phyloP scores from a whole-genome alignment of 2,329 filamentous ascomycete genomes.

The Neodidymelliopsis sp. region DNA sequence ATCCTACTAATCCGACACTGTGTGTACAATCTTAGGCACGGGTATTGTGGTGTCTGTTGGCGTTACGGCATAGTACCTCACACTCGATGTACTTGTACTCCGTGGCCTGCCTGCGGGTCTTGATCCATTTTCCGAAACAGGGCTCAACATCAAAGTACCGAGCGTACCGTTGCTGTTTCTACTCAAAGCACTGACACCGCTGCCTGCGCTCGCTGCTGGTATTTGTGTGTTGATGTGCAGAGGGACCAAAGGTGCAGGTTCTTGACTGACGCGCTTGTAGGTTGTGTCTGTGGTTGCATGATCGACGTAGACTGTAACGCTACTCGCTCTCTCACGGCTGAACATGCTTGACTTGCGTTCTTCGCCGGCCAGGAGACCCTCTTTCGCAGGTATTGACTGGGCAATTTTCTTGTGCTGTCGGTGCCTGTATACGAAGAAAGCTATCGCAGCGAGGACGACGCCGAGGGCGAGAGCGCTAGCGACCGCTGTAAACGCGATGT shows the following conservation, averaged over 20 bases:
- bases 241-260: conserved; percentile 36
- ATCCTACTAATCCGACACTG: conserved; percentile 27
- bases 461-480: conserved; percentile 35
- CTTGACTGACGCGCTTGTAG: conserved; percentile 31
- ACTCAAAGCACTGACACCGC: conserved; percentile 31
- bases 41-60: conserved; percentile 28
- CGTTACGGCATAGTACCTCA: conserved; percentile 43
- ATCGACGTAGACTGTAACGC: conserved; percentile 42
- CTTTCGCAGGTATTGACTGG: conserved; percentile 30
- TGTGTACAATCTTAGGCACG: conserved; percentile 43
- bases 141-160: conserved; percentile 34
- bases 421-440: conserved; percentile 33
- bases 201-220: conserved; percentile 31
- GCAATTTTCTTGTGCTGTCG: conserved; percentile 35
- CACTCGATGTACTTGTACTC: conserved; percentile 40
- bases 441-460: conserved; percentile 27
- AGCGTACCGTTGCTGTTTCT: conserved; percentile 27
- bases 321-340: conserved; percentile 37
- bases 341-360: conserved; percentile 45
- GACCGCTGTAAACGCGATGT: conserved; percentile 37
- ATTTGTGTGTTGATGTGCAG: conserved; percentile 33
- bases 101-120: conserved; percentile 27
- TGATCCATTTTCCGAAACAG: conserved; percentile 28
- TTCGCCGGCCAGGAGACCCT: conserved; percentile 37
- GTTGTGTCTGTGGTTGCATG: conserved; percentile 23